Conservation (phyloP, 192 early-diverging fungal species). For the Podila minutissima region DNA sequence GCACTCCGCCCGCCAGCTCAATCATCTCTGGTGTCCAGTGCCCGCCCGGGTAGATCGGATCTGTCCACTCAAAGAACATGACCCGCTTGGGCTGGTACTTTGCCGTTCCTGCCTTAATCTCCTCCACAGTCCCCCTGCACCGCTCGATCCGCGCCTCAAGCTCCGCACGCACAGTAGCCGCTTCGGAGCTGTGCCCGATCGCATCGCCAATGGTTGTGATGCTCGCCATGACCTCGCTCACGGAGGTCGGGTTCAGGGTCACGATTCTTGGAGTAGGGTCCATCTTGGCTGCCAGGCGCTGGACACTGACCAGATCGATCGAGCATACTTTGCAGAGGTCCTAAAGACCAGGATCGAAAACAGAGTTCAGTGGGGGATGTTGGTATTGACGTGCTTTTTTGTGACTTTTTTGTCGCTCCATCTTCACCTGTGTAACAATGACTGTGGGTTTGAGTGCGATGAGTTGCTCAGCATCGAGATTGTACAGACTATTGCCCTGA, state of each 20-base stretch:
- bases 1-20: conserved; percentile 53
- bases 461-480: conserved; percentile 53
- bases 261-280: conserved; percentile 50
- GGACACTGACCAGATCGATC: conserved; percentile 60
- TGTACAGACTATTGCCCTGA: conserved; percentile 57
- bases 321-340: conserved; percentile 65
- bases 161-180: conserved; percentile 25
- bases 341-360: conserved; percentile 7
- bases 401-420: too few species aligned
- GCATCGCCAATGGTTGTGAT: conserved; percentile 53
- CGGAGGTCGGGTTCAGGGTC: conserved; percentile 49
- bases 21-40: conserved; percentile 67
- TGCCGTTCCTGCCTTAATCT: conserved; percentile 4
- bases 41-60: conserved; percentile 61
- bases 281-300: conserved; percentile 57
- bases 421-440: conserved; percentile 58
- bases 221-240: conserved; percentile 57
- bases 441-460: conserved; percentile 56
- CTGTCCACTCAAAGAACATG: conserved; percentile 62
- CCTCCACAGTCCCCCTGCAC: conserved; percentile 26
- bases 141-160: conserved; percentile 45
- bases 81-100: conserved; percentile 47
- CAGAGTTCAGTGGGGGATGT: not conserved
- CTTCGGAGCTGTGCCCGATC: conserved; percentile 35
- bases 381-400: too few species aligned